These are phyloP conservation scores for Trichomonas tenax DNA, from an alignment of 208 protist species.

Conservation along the genomic window DNA sequence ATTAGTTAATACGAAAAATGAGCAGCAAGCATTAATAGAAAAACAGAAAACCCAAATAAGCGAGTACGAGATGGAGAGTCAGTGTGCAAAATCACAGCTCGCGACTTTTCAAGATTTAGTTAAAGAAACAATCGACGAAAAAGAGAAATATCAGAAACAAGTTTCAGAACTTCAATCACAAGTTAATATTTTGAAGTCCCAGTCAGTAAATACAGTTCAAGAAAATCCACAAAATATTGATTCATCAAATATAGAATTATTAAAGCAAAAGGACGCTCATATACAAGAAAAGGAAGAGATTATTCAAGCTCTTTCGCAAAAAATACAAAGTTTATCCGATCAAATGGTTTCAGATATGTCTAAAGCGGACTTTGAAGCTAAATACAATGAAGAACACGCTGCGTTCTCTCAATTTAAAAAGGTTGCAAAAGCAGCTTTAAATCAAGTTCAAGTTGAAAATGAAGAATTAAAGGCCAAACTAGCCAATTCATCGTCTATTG, in stretches of 20 bases:
- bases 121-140: background rate
- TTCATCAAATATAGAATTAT: background rate
- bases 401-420: background rate
- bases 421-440: background rate
- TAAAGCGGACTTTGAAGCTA: background rate
- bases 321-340: background rate
- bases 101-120: background rate
- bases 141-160: background rate
- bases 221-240: background rate
- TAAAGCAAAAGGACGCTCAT: background rate
- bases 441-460: background rate
- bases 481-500: background rate
- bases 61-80: background rate
- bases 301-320: background rate
- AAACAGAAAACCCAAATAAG: background rate
- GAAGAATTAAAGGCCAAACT: background rate
- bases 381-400: background rate
- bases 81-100: background rate
- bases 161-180: background rate
- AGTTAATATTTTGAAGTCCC: background rate
- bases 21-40: background rate
- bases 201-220: background rate
- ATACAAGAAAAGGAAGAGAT: background rate
- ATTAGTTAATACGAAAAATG: background rate
- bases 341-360: background rate